phyloP scores from a whole-genome alignment of 2,329 filamentous ascomycete genomes.

The Acrodontium crateriforme region DNA sequence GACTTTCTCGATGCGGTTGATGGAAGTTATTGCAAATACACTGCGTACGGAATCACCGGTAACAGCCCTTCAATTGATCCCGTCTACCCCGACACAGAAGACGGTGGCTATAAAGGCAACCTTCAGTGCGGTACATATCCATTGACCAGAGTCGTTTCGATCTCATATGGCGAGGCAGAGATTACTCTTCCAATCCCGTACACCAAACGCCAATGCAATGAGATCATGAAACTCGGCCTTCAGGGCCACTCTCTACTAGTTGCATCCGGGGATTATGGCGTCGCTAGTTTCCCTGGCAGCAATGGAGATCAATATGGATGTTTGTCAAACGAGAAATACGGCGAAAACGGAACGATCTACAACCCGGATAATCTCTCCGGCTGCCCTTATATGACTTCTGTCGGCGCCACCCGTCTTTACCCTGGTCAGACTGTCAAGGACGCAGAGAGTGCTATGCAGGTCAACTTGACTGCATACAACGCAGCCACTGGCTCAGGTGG shows the following conservation, averaged over 20 bases:
- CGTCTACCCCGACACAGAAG: conserved; percentile 32
- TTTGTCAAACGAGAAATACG: too few relatives aligned
- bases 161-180: conserved; percentile 43
- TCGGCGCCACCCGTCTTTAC: conserved; percentile 28
- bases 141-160: conserved; percentile 42
- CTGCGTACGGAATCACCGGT: conserved; percentile 5
- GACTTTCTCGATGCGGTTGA: conserved; percentile 11
- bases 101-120: conserved; percentile 35
- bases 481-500: not conserved
- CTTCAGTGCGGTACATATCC: conserved; percentile 32
- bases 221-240: conserved; percentile 30
- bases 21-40: conserved; percentile 10
- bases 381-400: conserved; percentile 22
- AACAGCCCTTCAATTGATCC: conserved; percentile 6
- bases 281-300: conserved; percentile 11
- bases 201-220: conserved; percentile 29
- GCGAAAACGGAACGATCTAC: conserved; percentile 10
- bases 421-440: conserved; percentile 17
- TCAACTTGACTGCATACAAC: conserved; percentile 3
- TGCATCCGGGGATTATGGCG: conserved; percentile 32
- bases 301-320: conserved; percentile 8
- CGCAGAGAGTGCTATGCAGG: conserved; percentile 8
- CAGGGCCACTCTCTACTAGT: conserved; percentile 33
- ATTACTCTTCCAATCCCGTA: conserved; percentile 37
- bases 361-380: conserved; percentile 6